A percentile compares a stretch with the other conserved stretches of the same genome.
Evolutionary conservation across 208 protist genomes (phyloP).

Genomic region (Histomonas meleagridis): DNA sequence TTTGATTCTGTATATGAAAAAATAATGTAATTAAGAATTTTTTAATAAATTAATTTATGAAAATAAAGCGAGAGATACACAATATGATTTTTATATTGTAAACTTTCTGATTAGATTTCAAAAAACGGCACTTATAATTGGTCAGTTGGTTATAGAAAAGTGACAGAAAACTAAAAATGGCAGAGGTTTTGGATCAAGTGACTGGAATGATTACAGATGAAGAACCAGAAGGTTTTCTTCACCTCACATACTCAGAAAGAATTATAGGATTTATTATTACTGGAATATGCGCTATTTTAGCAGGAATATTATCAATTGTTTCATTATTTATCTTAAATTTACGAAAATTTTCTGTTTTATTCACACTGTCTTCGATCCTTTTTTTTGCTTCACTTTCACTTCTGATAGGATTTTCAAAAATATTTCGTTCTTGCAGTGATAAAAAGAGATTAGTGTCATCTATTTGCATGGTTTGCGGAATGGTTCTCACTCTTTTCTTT

Average conservation of each 20-base stretch:
- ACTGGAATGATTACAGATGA: background rate
- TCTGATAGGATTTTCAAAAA: background rate
- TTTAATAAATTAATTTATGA: no score
- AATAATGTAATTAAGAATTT: no score
- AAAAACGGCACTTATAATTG: no score
- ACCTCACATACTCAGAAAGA: background rate
- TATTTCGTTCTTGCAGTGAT: background rate
- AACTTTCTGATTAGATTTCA: no score
- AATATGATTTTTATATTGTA: no score
- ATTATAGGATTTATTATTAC: constrained; percentile 24
- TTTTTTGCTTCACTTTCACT: background rate
- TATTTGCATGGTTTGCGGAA: background rate
- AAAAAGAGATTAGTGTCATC: background rate
- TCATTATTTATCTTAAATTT: constrained; percentile 24
- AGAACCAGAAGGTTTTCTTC: background rate
- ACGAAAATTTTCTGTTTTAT: constrained; percentile 21
- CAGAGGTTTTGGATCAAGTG: background rate
- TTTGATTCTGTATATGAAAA: no score
- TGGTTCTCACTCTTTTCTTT: background rate
- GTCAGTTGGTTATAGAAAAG: no score
- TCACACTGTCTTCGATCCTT: background rate
- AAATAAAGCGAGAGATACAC: no score
- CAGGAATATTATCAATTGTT: constrained; percentile 33
- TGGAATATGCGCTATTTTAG: background rate
- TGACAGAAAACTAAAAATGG: constrained; percentile 25